Base-by-base conservation (phyloP, 176 grass and related monocot genomes). In the Bothriochloa decipiens region DNA sequence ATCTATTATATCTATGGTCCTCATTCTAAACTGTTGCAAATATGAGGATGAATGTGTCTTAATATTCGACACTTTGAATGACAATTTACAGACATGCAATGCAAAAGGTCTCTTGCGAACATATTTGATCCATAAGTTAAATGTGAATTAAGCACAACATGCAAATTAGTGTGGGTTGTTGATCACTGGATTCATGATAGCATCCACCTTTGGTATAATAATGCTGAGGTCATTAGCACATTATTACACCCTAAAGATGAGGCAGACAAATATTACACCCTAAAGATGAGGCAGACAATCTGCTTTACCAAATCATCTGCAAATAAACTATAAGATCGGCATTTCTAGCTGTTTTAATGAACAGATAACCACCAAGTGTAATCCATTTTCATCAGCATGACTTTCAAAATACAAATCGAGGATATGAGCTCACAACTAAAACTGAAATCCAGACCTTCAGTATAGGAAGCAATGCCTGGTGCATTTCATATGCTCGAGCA, bases 401-500 rank as follows among this genome's bases (percentile, higher is more conserved):
- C 8, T 70, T 27, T 11, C 53, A 71, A 11, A 35, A 64, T 11
- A 7, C 27, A 71, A 71, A 40, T 32, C 52, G 20, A 63, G 36
- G n/a, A 26, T 8, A 71, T 45, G 20, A 76, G 39, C 36, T 62
- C 14, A 45, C 65, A 73, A 32, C 29, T 32, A 32, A 32, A 32
- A 80, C 20, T 25, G 5, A 28, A n/a, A 4, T 6, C 35, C 6
- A 80, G 0, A 46, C 45, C 6, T 46, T 74, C 72, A 3, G 0
- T 13, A 46, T 64, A 16, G 18, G 22, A 73, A 74, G 22, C 18
- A 80, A 18, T n/a, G 28, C 53, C 4, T 20, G 8, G 16, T 53
- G 42, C 7, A 16, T 78, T 88, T 83, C 20, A 83, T 43, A 39
- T 65, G 25, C 15, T 53, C 25, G 35, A 32, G 22, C 33, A 20